Base-by-base conservation (phyloP, 176 grass and related monocot genomes). In the Carex scoparia region DNA sequence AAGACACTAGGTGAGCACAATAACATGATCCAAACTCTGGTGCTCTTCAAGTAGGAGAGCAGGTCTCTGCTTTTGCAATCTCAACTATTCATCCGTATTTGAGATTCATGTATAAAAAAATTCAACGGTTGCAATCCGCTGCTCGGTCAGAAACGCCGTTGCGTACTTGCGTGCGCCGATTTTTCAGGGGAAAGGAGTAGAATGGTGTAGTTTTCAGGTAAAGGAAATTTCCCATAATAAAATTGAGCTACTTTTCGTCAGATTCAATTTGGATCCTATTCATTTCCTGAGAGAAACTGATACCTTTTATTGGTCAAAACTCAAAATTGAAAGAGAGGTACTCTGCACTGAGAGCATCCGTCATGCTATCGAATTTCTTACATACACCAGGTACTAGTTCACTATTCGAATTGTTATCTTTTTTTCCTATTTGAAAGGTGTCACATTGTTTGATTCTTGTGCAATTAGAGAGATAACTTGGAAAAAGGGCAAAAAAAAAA, bases 391-490 rank as follows among this genome's bases (percentile, higher is more conserved):
- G 81, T 83, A 68, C 57, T 61, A 62, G 6, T 58, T 49, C 31
- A 32, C 28, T 65, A 28, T 65, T 3, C 8, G 10, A 65, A 32
- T 31, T 10, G 10, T 46, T 48, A n/a, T 46, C 1, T 0, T 71
- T 46, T 37, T 3, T 51, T 2, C 2, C 18, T 27, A 7, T 48
- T 46, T 81, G 54, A 10, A 18, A 16, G 60, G 4, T 65, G 10
- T 62, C 42, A 83, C 15, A 42, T 83, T 83, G 27, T 37, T 83
- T 83, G 10, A 83, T 64, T 49, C 23, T 55, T 31, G 46, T 11
- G 1, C 10, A 74, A 75, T 54, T 12, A 53, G 46, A 30, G 44
- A 30, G 10, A 0, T 15, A 55, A 53, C 13, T 55, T 54, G 72
- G 10, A 2, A 30, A 68, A 19, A 27, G 5, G 23, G 23, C 23